phyloP scores from a whole-genome alignment of 108 stramenopile genomes.

The Seminavis robusta region DNA sequence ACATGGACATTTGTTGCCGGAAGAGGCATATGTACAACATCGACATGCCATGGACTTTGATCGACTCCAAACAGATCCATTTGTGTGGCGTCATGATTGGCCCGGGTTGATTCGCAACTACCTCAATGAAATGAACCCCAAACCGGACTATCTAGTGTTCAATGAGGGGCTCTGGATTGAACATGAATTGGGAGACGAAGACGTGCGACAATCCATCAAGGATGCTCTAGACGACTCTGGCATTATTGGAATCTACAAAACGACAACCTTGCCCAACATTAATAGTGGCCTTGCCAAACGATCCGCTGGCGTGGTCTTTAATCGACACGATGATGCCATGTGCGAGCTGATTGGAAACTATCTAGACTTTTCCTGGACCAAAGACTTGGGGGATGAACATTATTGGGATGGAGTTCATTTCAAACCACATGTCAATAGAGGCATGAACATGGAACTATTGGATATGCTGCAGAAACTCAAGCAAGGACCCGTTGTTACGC shows the following conservation, averaged over 20 bases:
- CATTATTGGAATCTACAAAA: slow-evolving; percentile 29
- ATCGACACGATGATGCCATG: too few relatives aligned
- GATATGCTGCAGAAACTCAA: too few relatives aligned
- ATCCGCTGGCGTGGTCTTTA: too few relatives aligned
- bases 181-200: slow-evolving; percentile 12
- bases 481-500: too few relatives aligned
- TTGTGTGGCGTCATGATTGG: slow-evolving; percentile 10
- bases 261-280: slow-evolving; percentile 25
- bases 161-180: slow-evolving; percentile 24
- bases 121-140: slow-evolving; percentile 16
- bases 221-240: slow-evolving; percentile 12
- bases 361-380: too few relatives aligned
- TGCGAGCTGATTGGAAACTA: too few relatives aligned
- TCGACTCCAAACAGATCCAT: too few relatives aligned
- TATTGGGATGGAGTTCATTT: too few relatives aligned
- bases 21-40: background rate
- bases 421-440: too few relatives aligned
- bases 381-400: too few relatives aligned
- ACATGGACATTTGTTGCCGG: slow-evolving; percentile 9
- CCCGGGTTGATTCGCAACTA: slow-evolving; percentile 12
- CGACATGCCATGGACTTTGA: background rate
- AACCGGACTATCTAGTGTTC: slow-evolving; percentile 17
- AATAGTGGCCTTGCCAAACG: too few relatives aligned
- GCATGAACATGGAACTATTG: too few relatives aligned
- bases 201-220: slow-evolving; percentile 1